phyloP scores from a whole-genome alignment of 805 yeast genomes.

The Kodamaea leandrae region DNA sequence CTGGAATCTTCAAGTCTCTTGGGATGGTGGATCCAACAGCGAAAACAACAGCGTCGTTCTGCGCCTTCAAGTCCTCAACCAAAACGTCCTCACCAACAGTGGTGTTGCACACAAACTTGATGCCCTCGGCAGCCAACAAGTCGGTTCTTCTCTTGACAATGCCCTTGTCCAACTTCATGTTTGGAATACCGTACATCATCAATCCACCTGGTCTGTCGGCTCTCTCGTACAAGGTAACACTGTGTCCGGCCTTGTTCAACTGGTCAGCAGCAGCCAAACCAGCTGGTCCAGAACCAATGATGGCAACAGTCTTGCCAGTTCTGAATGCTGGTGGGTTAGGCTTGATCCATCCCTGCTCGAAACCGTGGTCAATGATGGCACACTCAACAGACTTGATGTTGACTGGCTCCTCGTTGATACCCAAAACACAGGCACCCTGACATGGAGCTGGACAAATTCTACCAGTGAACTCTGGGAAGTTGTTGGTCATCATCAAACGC shows the following conservation, averaged over 20 bases:
- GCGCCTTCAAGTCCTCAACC: slow-evolving; percentile 60
- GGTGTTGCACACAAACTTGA: slow-evolving; percentile 70
- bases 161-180: slow-evolving; percentile 94
- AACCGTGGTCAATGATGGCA: slow-evolving; percentile 94
- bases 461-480: slow-evolving; percentile 98
- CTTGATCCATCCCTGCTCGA: slow-evolving; percentile 93
- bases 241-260: slow-evolving; percentile 92
- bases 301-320: slow-evolving; percentile 81
- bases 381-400: slow-evolving; percentile 95
- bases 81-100: slow-evolving; percentile 83
- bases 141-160: slow-evolving; percentile 93
- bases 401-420: slow-evolving; percentile 91
- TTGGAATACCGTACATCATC: slow-evolving; percentile 98
- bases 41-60: slow-evolving; percentile 80
- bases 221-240: slow-evolving; percentile 88
- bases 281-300: slow-evolving; percentile 96
- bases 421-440: slow-evolving; percentile 91
- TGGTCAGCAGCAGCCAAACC: slow-evolving; percentile 98
- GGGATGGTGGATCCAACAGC: slow-evolving; percentile 97
- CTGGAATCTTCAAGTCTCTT: slow-evolving; percentile 91
- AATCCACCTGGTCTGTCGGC: slow-evolving; percentile 95
- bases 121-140: slow-evolving; percentile 85
- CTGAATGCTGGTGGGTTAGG: slow-evolving; percentile 77
- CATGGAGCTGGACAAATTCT: slow-evolving; percentile 99
- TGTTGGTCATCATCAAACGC: slow-evolving; percentile 90